Base-by-base conservation (phyloP, 139 green algal genomes). In the Picochlorum sp. region DNA sequence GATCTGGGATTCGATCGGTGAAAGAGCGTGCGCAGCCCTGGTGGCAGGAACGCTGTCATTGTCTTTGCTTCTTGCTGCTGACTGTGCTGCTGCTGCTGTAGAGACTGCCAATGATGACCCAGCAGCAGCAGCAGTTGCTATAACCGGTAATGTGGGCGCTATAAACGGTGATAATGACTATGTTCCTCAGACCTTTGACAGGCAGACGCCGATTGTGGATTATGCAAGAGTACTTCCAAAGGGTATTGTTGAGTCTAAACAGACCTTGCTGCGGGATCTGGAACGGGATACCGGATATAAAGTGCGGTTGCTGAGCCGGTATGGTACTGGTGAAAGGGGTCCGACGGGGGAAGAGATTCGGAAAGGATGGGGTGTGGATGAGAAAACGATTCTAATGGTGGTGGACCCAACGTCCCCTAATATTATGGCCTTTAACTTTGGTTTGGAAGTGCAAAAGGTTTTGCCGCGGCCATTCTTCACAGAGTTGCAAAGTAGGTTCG, bases 391-490 rank as follows among this genome's bases (percentile, higher is more conserved):
- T 8, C 61, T 88, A 13, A 37, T 82, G 0, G 53, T 82, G 32
- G 74, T 81, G 47, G 82, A 90, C 65, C 78, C 82, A 16, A 69
- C 70, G 7, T 71, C 76, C 4, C 76, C 76, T 51, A 88, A 89
- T 52, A 82, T 89, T 49, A 65, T 90, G 36, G 67, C 55, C 39
- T 69, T 86, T 35, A 65, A 69, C 5, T 84, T 75, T 45, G 50
- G 83, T 2, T 62, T 65, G 3, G 75, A 79, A 25, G 67, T 86
- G 44, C 43, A 61, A 5, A 55, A 73, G 31, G 63, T 72, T 33
- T 65, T 90, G 36, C 55, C 59, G 41, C 51, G 74, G 28, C 72
- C 70, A 3, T 90, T 87, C 66, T 88, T 82, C 63, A 72, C 70
- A 1, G 82, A 90, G 31, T 31, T 61, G 14, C 32, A 53, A 51